Evolutionary conservation across 306 rosid species (phyloP).

Genomic region (Echinosophora koreensis): DNA sequence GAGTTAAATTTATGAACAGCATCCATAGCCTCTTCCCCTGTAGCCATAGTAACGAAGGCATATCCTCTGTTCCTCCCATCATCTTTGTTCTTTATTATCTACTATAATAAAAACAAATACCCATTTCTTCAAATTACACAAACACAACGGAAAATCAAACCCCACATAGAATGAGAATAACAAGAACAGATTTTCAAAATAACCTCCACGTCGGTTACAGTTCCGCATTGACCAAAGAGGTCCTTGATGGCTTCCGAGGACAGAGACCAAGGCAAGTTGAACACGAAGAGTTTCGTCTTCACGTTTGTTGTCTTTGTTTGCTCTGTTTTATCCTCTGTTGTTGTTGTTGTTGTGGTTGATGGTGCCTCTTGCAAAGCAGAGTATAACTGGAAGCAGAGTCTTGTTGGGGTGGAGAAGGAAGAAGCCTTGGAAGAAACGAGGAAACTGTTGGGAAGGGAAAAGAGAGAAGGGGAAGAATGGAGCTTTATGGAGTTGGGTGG

Average conservation of each 20-base stretch:
- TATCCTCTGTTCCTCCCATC: slow-evolving; percentile 76
- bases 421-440: slow-evolving; percentile 32
- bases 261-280: slow-evolving; percentile 79
- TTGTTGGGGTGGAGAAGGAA: slow-evolving; percentile 41
- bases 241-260: slow-evolving; percentile 63
- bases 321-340: slow-evolving; percentile 49
- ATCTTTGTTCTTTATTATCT: slow-evolving; percentile 76
- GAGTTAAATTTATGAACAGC: slow-evolving; percentile 68
- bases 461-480: slow-evolving; percentile 32
- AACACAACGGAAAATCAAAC: neutral
- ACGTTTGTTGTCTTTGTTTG: slow-evolving; percentile 39
- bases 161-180: neutral
- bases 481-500: slow-evolving; percentile 42
- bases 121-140: slow-evolving; percentile 40
- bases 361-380: slow-evolving; percentile 64
- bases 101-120: slow-evolving; percentile 41
- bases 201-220: slow-evolving; percentile 77
- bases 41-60: slow-evolving; percentile 83
- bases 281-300: slow-evolving; percentile 70
- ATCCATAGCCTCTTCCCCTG: slow-evolving; percentile 79
- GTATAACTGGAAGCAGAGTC: slow-evolving; percentile 47
- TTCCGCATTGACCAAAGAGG: slow-evolving; percentile 78
- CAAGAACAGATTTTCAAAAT: neutral
- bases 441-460: slow-evolving; percentile 45
- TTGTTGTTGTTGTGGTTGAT: no score